Conservation (phyloP, 140 eudicot species). For the Ambrosia hybrid region DNA sequence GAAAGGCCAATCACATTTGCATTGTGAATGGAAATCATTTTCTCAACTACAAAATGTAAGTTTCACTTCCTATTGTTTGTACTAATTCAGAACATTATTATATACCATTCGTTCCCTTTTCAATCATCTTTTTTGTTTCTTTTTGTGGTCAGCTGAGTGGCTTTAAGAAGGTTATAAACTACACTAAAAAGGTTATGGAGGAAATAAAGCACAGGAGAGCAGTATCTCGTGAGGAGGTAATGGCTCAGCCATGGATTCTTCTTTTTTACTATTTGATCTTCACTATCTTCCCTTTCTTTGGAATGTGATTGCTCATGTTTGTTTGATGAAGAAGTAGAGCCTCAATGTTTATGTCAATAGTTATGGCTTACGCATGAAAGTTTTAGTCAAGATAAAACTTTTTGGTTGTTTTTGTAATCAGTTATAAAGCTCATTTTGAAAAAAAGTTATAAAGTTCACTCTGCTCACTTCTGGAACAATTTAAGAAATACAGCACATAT, state of each 20-base stretch:
- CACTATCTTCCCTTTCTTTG: neutral
- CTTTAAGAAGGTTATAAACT: constrained; percentile 89
- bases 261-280: neutral
- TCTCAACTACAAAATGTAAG: constrained; percentile 88
- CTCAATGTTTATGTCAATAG: neutral
- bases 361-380: neutral
- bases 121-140: constrained; percentile 13
- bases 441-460: too few species aligned
- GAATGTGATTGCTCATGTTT: constrained; percentile 2
- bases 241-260: constrained; percentile 4
- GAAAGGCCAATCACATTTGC: constrained; percentile 99
- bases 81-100: constrained; percentile 12
- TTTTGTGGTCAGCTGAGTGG: constrained; percentile 81
- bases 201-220: constrained; percentile 85
- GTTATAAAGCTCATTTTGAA: neutral
- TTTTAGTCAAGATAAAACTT: constrained; percentile 6
- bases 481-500: neutral
- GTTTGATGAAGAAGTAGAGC: constrained; percentile 20
- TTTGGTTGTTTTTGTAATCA: neutral
- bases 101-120: constrained; percentile 11
- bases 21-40: constrained; percentile 92
- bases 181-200: constrained; percentile 81
- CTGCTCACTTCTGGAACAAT: neutral
- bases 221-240: constrained; percentile 98
- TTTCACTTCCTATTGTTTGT: constrained; percentile 11